Percentiles rank a stretch among this genome's conserved stretches.
Evolutionary conservation across 495 filamentous ascomycete genomes (phyloP).

Genomic region (Aspergillus egyptiacus): DNA sequence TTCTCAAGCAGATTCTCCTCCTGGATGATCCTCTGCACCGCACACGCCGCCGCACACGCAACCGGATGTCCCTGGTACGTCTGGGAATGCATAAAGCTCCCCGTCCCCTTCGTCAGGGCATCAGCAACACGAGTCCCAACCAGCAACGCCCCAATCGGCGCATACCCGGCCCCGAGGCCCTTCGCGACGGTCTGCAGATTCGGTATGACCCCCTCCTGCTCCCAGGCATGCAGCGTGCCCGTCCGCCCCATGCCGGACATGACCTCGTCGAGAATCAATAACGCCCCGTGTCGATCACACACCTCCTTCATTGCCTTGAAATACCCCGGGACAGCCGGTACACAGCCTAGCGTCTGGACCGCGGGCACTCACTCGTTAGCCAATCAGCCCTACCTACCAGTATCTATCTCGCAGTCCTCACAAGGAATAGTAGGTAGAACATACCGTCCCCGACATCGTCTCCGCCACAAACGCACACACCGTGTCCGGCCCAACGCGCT

Average conservation of each 20-base stretch:
- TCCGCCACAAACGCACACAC: conserved; percentile 71
- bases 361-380: too few species aligned
- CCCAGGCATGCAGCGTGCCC: conserved; percentile 59
- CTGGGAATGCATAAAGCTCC: conserved; percentile 45
- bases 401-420: too few species aligned
- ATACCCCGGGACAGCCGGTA: conserved; percentile 53
- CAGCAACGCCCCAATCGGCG: conserved; percentile 53
- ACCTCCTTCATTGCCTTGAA: conserved; percentile 50
- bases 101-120: conserved; percentile 44
- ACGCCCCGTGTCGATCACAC: conserved; percentile 54
- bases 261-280: conserved; percentile 64
- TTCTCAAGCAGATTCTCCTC: conserved; percentile 41
- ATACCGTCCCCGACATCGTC: conserved; percentile 49
- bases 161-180: conserved; percentile 54
- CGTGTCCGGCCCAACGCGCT: conserved; percentile 55
- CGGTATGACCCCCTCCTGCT: conserved; percentile 51
- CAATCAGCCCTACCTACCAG: too few species aligned
- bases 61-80: conserved; percentile 51
- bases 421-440: too few species aligned
- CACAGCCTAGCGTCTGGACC: conserved; percentile 49
- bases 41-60: conserved; percentile 42
- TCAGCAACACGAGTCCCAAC: conserved; percentile 45
- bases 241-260: conserved; percentile 68
- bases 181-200: conserved; percentile 60
- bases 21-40: conserved; percentile 41